Base-by-base conservation (phyloP, 1,139 yeast genomes). In the Blastobotrys illinoisensis region DNA sequence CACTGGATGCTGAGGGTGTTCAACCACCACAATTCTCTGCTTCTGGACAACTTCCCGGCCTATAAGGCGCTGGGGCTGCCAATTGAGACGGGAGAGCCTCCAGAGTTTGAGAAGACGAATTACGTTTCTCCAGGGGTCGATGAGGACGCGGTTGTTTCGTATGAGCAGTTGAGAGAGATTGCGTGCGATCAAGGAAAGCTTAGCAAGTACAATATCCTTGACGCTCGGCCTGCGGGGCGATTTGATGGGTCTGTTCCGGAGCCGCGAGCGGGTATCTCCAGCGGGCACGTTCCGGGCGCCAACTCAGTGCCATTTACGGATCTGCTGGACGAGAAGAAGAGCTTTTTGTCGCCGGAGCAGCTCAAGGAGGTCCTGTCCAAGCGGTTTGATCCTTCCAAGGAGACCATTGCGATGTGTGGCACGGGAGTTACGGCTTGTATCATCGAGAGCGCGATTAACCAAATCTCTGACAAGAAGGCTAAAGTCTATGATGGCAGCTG, bases 381-480 rank as follows among this genome's bases (percentile, higher is more conserved):
- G 16, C 82, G 84, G 90, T 86, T 50, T 5, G 53, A 56, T n/a
- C 55, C 56, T 14, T 40, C 46, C 11, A 53, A 56, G 52, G 40
- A 47, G 9, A 80, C 88, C 18, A 82, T 93, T 54, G 88, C 85
- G 47, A 82, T 87, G 88, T 93, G 99, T 68, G 99, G 98, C 20
- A 85, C 97, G 1, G 98, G 98, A 50, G 97, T 91, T 48, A 85
- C 97, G 19, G 97, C 97, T 0, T 88, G 91, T 59, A 82, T 91
- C 46, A 75, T 91, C 55, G 85, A 86, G 69, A 76, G 84, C 21
- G 95, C 88, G 2, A 72, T 88, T 46, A 82, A 83, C 52, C 74
- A 80, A 20, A 81, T 86, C 1, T 70, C 74, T 36, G 64, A 62
- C 46, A 67, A 67, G 47, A 78, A 78, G 4, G 76, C 89, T 18